phyloP scores from a whole-genome alignment of 192 early-diverging fungal species.

The Funneliformis geosporum region DNA sequence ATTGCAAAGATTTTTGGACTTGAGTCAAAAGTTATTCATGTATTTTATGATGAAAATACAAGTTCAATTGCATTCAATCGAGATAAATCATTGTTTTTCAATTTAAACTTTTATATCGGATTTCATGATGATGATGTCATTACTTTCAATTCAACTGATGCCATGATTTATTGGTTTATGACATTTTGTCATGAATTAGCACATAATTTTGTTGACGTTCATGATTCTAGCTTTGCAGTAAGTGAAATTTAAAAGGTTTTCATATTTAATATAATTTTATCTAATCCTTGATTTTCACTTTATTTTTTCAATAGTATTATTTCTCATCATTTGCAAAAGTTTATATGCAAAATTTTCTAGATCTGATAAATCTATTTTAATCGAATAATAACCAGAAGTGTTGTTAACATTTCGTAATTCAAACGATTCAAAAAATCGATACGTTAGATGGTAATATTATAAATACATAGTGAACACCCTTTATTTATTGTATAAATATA shows the following conservation, averaged over 20 bases:
- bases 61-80: constrained; percentile 82
- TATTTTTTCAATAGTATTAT: not conserved
- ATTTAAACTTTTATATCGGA: constrained; percentile 72
- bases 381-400: too few relatives aligned
- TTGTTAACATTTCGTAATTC: too few relatives aligned
- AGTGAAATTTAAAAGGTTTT: not conserved
- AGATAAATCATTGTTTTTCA: constrained; percentile 77
- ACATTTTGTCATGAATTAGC: constrained; percentile 81
- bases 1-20: constrained; percentile 66
- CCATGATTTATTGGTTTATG: constrained; percentile 81
- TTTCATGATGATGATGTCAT: constrained; percentile 64
- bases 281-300: too few relatives aligned
- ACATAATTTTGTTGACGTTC: constrained; percentile 69
- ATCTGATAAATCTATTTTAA: too few relatives aligned
- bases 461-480: too few relatives aligned
- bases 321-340: not conserved
- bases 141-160: too few relatives aligned
- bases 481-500: too few relatives aligned
- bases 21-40: constrained; percentile 55
- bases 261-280: too few relatives aligned
- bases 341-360: not conserved
- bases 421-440: too few relatives aligned
- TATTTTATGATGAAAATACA: constrained; percentile 75
- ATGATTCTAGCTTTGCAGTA: constrained; percentile 74
- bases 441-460: too few relatives aligned